These are phyloP conservation scores for Lactifluus subvellereus DNA, from an alignment of 768 basidiomycete genomes.

Conservation along the genomic window DNA sequence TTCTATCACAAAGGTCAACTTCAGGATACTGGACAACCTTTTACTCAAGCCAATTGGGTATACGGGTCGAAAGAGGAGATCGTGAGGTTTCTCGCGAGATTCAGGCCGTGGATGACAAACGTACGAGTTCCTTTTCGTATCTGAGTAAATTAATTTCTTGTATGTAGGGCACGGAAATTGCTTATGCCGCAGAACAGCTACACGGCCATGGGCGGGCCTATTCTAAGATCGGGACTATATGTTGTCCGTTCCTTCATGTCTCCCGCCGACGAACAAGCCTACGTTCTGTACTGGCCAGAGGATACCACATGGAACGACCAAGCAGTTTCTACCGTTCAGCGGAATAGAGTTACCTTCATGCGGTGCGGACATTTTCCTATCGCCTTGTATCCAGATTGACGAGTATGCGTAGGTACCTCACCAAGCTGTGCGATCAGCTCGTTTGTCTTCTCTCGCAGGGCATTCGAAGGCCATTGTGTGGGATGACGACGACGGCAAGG, in stretches of 20 bases:
- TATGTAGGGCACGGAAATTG: constrained; percentile 25
- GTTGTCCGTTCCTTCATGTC: constrained; percentile 30
- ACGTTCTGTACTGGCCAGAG: constrained; percentile 59
- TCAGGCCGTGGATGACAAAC: constrained; percentile 34
- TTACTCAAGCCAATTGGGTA: constrained; percentile 47
- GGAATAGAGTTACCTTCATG: constrained; percentile 60
- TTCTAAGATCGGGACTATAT: constrained; percentile 49
- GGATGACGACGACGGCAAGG: constrained; percentile 33
- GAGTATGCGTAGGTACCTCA: constrained; percentile 11
- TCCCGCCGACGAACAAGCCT: constrained; percentile 31
- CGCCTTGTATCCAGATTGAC: background rate
- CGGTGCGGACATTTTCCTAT: constrained; percentile 34
- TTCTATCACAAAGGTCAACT: constrained; percentile 52
- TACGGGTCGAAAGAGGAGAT: constrained; percentile 54
- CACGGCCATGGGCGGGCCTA: constrained; percentile 22
- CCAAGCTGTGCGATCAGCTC: constrained; percentile 43
- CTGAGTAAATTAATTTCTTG: background rate
- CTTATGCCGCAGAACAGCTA: constrained; percentile 18
- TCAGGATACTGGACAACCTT: constrained; percentile 43
- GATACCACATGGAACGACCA: constrained; percentile 53
- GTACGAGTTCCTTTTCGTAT: constrained; percentile 31
- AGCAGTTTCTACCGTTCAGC: constrained; percentile 39
- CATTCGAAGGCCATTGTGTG: constrained; percentile 45
- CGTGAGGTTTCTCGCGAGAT: constrained; percentile 39
- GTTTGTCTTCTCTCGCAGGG: constrained; percentile 45